Evolutionary conservation across 352 stramenopile genomes (phyloP).

Genomic region (Pythium periplocum): DNA sequence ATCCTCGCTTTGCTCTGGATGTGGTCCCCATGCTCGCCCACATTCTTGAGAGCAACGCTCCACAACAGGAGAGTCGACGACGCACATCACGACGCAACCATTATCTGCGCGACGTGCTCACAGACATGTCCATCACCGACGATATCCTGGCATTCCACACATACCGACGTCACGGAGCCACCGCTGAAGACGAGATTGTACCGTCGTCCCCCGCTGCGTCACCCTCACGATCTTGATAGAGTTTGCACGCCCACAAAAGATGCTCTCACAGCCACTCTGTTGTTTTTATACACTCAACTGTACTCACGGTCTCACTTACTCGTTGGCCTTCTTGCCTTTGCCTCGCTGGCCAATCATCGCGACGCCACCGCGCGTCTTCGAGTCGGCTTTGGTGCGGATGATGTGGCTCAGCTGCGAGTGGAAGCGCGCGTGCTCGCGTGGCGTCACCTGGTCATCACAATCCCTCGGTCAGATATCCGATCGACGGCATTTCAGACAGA

Average conservation of each 20-base stretch:
- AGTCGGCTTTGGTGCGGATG: conserved; percentile 63
- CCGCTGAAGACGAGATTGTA: conserved; percentile 43
- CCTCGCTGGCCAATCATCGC: conserved; percentile 24
- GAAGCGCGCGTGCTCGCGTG: conserved; percentile 54
- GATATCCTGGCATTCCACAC: conserved; percentile 19
- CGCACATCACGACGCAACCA: conserved; percentile 64
- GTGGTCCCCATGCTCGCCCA: conserved; percentile 68
- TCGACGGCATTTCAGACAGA: too few relatives aligned
- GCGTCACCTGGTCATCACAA: conserved; percentile 34
- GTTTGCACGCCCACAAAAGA: neutral
- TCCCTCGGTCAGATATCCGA: too few relatives aligned
- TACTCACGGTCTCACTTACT: conserved; percentile 22
- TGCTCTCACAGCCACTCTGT: conserved; percentile 10
- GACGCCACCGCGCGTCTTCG: conserved; percentile 20
- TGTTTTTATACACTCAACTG: neutral
- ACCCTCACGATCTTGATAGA: conserved; percentile 13
- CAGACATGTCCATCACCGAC: conserved; percentile 64
- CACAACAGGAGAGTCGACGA: conserved; percentile 50
- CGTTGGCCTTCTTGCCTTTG: conserved; percentile 60
- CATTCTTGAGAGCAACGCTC: conserved; percentile 38
- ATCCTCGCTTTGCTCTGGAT: conserved; percentile 45
- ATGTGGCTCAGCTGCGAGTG: conserved; percentile 63
- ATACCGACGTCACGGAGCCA: neutral
- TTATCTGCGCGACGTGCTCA: conserved; percentile 69
- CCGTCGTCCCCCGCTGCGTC: conserved; percentile 36